Evolutionary conservation across 2,329 filamentous ascomycete genomes (phyloP).

Genomic region (Penicillium concentricum): DNA sequence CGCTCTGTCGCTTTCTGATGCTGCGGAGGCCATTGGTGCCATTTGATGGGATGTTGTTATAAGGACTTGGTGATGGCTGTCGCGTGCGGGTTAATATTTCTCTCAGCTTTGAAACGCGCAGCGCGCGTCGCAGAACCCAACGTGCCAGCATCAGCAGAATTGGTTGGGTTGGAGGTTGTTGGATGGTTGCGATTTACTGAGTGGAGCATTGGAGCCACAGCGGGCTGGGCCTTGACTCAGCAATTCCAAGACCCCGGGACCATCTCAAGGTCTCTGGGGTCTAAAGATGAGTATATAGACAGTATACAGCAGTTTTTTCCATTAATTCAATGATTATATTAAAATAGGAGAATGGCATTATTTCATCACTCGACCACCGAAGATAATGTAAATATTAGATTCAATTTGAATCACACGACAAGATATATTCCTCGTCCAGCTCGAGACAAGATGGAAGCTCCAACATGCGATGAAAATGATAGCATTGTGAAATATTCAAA

Average conservation of each 20-base stretch:
- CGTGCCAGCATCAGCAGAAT: slow-evolving; percentile 5
- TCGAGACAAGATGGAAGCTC: neutral
- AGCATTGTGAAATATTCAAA: slow-evolving; percentile 17
- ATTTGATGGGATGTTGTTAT: neutral
- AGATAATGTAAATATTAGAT: neutral
- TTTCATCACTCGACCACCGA: neutral
- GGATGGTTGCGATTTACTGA: neutral
- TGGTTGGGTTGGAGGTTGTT: neutral
- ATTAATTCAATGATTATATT: too few species aligned
- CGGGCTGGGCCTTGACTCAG: slow-evolving; percentile 1
- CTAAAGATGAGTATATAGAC: neutral
- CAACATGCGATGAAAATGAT: slow-evolving; percentile 9
- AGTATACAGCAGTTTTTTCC: too few species aligned
- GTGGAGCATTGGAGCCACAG: neutral
- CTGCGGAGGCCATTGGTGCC: slow-evolving; percentile 1
- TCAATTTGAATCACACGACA: slow-evolving; percentile 1
- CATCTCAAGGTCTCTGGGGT: neutral
- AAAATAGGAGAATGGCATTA: too few species aligned
- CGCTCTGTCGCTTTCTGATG: neutral
- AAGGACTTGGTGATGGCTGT: neutral
- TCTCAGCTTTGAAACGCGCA: neutral
- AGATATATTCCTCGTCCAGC: slow-evolving; percentile 1
- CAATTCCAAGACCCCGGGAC: neutral
- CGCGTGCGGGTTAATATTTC: neutral
- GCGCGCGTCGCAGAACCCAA: neutral